Percentiles rank a stretch among this genome's conserved stretches.
phyloP scores from a whole-genome alignment of 108 stramenopile species.

The Fistulifera pelliculosa region DNA sequence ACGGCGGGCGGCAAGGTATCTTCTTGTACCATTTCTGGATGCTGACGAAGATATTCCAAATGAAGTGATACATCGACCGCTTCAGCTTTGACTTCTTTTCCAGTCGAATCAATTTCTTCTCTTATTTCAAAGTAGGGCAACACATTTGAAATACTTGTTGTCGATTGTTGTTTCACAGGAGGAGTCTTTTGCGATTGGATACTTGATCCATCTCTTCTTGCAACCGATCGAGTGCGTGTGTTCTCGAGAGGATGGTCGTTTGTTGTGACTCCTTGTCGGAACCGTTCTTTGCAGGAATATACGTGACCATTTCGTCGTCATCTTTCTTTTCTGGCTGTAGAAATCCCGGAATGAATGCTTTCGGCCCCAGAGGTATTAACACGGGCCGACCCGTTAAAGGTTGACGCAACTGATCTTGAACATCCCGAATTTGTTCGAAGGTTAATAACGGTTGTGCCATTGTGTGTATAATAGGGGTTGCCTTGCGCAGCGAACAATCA shows the following conservation, averaged over 20 bases:
- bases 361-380: constrained; percentile 24
- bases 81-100: constrained; percentile 24
- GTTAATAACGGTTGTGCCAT: too few species aligned
- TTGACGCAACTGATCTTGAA: background rate
- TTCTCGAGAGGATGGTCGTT: constrained; percentile 4
- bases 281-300: background rate
- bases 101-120: constrained; percentile 36
- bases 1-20: background rate
- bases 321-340: constrained; percentile 17
- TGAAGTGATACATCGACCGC: constrained; percentile 32
- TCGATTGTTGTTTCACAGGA: constrained; percentile 1
- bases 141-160: background rate
- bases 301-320: constrained; percentile 5
- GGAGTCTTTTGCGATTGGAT: background rate
- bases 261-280: constrained; percentile 1
- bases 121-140: constrained; percentile 35
- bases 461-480: too few species aligned
- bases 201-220: constrained; percentile 2
- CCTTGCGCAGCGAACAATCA: too few species aligned
- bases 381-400: constrained; percentile 17
- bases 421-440: constrained; percentile 10
- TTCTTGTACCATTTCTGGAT: background rate
- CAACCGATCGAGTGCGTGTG: background rate
- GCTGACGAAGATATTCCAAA: constrained; percentile 19
- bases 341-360: constrained; percentile 29